These are phyloP conservation scores for Mycena belliarum DNA, from an alignment of 768 basidiomycete species.

Conservation along the genomic window DNA sequence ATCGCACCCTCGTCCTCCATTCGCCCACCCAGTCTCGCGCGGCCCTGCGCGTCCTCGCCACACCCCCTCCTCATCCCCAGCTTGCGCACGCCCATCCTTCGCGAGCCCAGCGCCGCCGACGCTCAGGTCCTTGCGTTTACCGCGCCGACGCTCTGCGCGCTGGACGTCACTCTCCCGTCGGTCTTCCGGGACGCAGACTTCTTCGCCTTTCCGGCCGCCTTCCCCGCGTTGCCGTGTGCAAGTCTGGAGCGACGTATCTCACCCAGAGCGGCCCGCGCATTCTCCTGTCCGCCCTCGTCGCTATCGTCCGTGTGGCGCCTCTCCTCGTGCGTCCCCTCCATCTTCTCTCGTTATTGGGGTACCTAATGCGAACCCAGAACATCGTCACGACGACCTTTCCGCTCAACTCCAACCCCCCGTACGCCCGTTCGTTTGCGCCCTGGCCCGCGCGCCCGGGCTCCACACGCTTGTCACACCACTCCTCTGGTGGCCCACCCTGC, in stretches of 20 bases:
- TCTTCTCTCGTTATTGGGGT: background rate
- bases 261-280: slow-evolving; percentile 48
- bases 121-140: slow-evolving; percentile 37
- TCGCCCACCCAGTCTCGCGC: slow-evolving; percentile 39
- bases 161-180: slow-evolving; percentile 39
- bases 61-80: slow-evolving; percentile 38
- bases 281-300: slow-evolving; percentile 47
- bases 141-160: slow-evolving; percentile 18
- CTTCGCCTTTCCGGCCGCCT: slow-evolving; percentile 7
- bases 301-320: slow-evolving; percentile 43
- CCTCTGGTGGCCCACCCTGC: slow-evolving; percentile 55
- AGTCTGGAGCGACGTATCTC: slow-evolving; percentile 52
- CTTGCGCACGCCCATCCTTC: slow-evolving; percentile 44
- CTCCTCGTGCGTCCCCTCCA: slow-evolving; percentile 43
- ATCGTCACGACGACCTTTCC: slow-evolving; percentile 56
- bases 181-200: slow-evolving; percentile 6
- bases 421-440: slow-evolving; percentile 33
- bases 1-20: slow-evolving; percentile 50
- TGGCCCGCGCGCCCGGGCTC: slow-evolving; percentile 44
- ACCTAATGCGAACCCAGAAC: slow-evolving; percentile 41
- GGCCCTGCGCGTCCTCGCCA: slow-evolving; percentile 40
- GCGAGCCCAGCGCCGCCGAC: slow-evolving; percentile 41
- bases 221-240: slow-evolving; percentile 49
- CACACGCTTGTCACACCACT: slow-evolving; percentile 53
- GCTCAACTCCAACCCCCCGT: slow-evolving; percentile 48